Evolutionary conservation across 1,284 basidiomycete species (phyloP).

Genomic region (Papiliotrema terrestris): DNA sequence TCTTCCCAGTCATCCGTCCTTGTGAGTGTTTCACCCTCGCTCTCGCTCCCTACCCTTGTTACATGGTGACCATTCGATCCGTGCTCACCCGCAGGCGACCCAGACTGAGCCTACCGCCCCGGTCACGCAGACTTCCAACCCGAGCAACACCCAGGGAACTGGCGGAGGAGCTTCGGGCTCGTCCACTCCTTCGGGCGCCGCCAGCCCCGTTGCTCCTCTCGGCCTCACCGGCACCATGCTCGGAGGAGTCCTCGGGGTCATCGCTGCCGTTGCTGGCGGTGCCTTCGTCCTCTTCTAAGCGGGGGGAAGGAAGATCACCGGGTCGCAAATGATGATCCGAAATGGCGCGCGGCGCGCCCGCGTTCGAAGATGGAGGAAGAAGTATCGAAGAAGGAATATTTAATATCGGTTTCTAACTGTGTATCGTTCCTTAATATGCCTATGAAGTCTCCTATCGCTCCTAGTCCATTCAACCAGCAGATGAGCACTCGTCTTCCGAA

Average conservation of each 20-base stretch:
- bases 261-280: constrained; percentile 24
- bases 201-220: constrained; percentile 7
- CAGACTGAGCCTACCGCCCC: constrained; percentile 20
- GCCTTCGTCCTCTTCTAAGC: constrained; percentile 19
- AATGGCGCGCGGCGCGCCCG: no score
- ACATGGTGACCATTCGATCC: no score
- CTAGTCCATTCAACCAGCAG: background rate
- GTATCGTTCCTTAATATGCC: background rate
- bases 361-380: background rate
- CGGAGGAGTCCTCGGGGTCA: constrained; percentile 18
- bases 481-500: no score
- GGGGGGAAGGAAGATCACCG: background rate
- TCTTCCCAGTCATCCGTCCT: constrained; percentile 27
- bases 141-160: constrained; percentile 6
- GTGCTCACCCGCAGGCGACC: constrained; percentile 9
- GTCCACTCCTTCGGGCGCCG: constrained; percentile 15
- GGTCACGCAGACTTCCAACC: constrained; percentile 20
- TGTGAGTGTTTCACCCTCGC: constrained; percentile 3
- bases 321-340: no score
- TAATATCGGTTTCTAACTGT: background rate
- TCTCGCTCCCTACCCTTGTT: background rate
- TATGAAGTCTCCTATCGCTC: background rate
- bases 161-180: constrained; percentile 8
- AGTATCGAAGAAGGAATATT: constrained; percentile 1
- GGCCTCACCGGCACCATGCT: constrained; percentile 13